Evolutionary conservation across 2,329 filamentous ascomycete species (phyloP).

Genomic region (Knufia fluminis): DNA sequence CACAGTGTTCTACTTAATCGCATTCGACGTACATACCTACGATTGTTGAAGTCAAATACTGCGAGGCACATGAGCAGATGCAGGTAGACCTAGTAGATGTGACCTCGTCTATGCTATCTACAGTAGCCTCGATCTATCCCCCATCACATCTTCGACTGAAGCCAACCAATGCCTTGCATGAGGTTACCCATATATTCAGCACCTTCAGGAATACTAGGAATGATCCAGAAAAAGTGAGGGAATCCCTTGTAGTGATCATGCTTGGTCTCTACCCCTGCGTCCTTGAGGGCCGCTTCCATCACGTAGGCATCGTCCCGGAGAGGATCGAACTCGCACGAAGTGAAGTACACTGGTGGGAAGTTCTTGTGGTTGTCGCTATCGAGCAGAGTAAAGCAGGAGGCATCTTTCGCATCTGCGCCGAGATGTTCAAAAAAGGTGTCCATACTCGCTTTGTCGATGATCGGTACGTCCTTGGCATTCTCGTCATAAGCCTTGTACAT

Average conservation of each 20-base stretch:
- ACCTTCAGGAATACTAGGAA: slow-evolving; percentile 19
- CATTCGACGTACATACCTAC: no score
- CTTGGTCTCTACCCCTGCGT: slow-evolving; percentile 20
- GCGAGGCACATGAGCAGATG: no score
- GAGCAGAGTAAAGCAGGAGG: slow-evolving; percentile 16
- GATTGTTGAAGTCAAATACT: no score
- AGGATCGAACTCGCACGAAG: slow-evolving; percentile 20
- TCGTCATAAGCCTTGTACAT: slow-evolving; percentile 30
- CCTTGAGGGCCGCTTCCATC: slow-evolving; percentile 20
- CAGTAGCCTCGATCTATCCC: no score
- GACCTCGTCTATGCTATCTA: no score
- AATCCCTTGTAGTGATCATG: slow-evolving; percentile 19
- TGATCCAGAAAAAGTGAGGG: slow-evolving; percentile 23
- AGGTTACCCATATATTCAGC: slow-evolving; percentile 18
- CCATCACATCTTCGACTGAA: slow-evolving; percentile 16
- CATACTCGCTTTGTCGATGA: slow-evolving; percentile 24
- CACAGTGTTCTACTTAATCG: no score
- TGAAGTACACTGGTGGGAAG: slow-evolving; percentile 20
- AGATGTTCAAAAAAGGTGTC: slow-evolving; percentile 15
- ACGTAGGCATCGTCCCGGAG: slow-evolving; percentile 20
- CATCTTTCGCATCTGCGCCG: slow-evolving; percentile 16
- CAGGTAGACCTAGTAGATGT: no score
- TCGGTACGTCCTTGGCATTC: slow-evolving; percentile 30
- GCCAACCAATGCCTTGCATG: slow-evolving; percentile 18
- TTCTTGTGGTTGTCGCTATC: slow-evolving; percentile 21